Conservation (phyloP, 768 basidiomycete species). For the Pleurotus djamor region DNA sequence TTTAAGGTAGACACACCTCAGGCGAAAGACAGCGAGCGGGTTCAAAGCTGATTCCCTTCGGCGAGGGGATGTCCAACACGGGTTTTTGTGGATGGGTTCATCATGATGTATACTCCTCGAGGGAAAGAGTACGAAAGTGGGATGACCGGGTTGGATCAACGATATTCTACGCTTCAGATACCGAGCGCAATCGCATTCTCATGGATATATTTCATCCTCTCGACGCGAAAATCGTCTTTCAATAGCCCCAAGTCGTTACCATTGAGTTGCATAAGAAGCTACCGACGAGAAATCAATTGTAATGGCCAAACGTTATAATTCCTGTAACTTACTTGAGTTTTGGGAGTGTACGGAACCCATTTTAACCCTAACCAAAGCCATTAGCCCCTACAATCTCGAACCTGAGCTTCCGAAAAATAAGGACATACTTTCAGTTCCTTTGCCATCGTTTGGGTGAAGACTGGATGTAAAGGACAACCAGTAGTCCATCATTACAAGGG, state of each 20-base stretch:
- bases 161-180: too few relatives aligned
- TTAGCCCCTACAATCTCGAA: neutral
- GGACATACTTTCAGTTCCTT: constrained; percentile 27
- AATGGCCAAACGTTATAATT: neutral
- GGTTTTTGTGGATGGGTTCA: too few relatives aligned
- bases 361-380: neutral
- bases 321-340: neutral
- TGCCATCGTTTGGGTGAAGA: constrained; percentile 39
- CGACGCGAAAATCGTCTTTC: neutral
- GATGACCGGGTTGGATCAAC: too few relatives aligned
- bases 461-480: constrained; percentile 34
- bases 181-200: neutral
- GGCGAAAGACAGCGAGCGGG: too few relatives aligned
- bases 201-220: neutral
- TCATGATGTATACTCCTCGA: too few relatives aligned
- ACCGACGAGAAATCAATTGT: neutral
- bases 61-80: too few relatives aligned
- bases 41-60: too few relatives aligned
- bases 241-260: neutral
- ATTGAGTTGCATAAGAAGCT: neutral
- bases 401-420: neutral
- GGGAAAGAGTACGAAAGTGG: too few relatives aligned
- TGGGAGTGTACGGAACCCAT: neutral
- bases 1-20: too few relatives aligned
- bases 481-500: constrained; percentile 34